Evolutionary conservation across 2,329 filamentous ascomycete genomes (phyloP), one percentile per base, ranked within the genome.

Genomic region (Colletotrichum filicis): DNA sequence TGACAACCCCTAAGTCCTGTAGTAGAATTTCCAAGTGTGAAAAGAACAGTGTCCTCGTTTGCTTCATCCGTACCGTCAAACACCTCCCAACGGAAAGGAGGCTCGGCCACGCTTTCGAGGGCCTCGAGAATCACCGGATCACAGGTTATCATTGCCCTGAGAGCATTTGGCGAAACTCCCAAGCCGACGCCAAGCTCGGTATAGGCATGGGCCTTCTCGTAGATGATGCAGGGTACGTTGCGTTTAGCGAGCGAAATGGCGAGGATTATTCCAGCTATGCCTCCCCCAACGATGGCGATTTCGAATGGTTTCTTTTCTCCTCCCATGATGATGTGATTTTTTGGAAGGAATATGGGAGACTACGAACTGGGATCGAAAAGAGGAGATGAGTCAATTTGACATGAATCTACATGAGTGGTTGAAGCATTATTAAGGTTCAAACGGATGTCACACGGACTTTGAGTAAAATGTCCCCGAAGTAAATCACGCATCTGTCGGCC

Each of bases 161-260:
- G 83, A 2, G 87, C 86, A 72, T 87, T 88, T 19, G 86, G 86
- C 12, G 82, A 85, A 75, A 88, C 85, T 3, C 85, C 86, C 46
- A 89, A 85, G 5, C 87, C 87, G 0, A 87, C 87, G 0, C 88
- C 87, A 64, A 86, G 85, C 74, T 88, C 86, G 3, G 82, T 79
- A 66, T 87, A 84, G 1, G 78, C 76, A 0, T 79, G 60, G 0
- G 85, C 82, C 6, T 85, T 83, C 76, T 89, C 87, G 75, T 87
- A 89, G 3, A 89, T 61, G 1, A 79, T 84, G 74, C 83, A 87
- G 0, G 80, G 75, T 9, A 89, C 77, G 1, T 79, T 79, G 58
- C 87, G 85, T 2, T 80, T 80, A 61, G 84, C 79, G 0, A 89
- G 82, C 2, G 73, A 58, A 24, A 88, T 80, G 1, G 86, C 86